Percentiles rank a stretch among this genome's conserved stretches.
Evolutionary conservation across 768 basidiomycete genomes (phyloP).

Genomic region (Dioszegia hungarica): DNA sequence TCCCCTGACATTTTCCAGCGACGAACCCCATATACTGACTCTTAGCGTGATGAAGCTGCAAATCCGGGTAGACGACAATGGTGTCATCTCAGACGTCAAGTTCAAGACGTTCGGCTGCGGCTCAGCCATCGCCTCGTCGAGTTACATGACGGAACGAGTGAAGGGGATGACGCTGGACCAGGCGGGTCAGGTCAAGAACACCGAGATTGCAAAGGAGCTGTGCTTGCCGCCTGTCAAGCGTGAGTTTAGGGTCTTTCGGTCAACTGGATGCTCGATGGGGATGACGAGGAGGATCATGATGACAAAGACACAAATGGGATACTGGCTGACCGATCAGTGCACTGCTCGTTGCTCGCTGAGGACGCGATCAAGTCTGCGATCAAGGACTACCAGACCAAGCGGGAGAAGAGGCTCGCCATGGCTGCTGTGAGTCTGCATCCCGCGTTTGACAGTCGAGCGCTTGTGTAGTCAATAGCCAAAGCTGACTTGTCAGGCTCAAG

Average conservation of each 20-base stretch:
- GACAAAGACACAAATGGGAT: no score
- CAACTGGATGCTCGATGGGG: no score
- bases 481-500: background rate
- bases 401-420: slow-evolving; percentile 52
- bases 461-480: background rate
- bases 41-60: slow-evolving; percentile 89
- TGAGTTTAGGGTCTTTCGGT: slow-evolving; percentile 12
- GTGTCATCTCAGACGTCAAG: slow-evolving; percentile 92
- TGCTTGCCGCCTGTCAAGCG: slow-evolving; percentile 90
- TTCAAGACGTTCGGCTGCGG: slow-evolving; percentile 99
- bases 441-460: background rate
- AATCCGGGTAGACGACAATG: slow-evolving; percentile 87
- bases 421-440: slow-evolving; percentile 47
- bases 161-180: slow-evolving; percentile 90
- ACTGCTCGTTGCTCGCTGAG: slow-evolving; percentile 77
- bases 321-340: slow-evolving; percentile 45
- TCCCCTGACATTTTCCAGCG: background rate
- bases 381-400: slow-evolving; percentile 88
- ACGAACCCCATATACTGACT: background rate
- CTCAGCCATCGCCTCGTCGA: slow-evolving; percentile 86
- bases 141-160: slow-evolving; percentile 98
- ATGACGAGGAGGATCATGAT: no score
- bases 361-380: slow-evolving; percentile 97
- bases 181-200: slow-evolving; percentile 95
- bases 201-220: slow-evolving; percentile 96